A percentile compares a stretch with the other conserved stretches of the same genome.
Evolutionary conservation across 2,329 filamentous ascomycete genomes (phyloP).

Genomic region (Stagonosporopsis rhizophila): DNA sequence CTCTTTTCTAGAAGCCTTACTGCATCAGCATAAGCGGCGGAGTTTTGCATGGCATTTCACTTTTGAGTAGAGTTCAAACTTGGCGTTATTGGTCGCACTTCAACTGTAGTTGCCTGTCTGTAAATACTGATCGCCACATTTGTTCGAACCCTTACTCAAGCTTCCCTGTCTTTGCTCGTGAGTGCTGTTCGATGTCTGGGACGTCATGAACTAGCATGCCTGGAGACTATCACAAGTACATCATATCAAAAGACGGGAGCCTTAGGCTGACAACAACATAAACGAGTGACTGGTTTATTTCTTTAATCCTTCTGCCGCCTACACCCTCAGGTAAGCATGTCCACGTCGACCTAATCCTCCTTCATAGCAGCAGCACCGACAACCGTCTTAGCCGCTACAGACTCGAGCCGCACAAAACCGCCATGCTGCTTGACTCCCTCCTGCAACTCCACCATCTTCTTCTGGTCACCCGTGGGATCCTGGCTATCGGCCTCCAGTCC

Average conservation of each 20-base stretch:
- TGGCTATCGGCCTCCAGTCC: conserved; percentile 67
- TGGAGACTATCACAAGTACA: neutral
- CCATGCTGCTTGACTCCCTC: conserved; percentile 69
- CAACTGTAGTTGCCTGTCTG: neutral
- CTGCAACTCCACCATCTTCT: conserved; percentile 74
- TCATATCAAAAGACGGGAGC: neutral
- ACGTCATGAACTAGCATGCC: neutral
- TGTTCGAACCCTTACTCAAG: neutral
- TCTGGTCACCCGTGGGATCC: conserved; percentile 76
- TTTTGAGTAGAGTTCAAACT: neutral
- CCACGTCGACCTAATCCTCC: neutral
- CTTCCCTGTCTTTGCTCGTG: neutral
- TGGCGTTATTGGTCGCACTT: conserved; percentile 3
- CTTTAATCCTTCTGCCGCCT: neutral
- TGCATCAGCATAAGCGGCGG: conserved; percentile 22
- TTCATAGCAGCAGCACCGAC: conserved; percentile 26
- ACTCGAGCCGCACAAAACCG: conserved; percentile 59
- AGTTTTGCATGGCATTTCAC: conserved; percentile 17
- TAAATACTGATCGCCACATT: conserved; percentile 8
- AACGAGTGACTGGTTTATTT: conserved; percentile 11
- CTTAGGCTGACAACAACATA: neutral
- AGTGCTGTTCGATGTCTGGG: too few relatives aligned
- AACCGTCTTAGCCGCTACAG: conserved; percentile 21
- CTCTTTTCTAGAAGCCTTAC: conserved; percentile 16
- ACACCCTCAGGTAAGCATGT: neutral